Evolutionary conservation across 352 stramenopile species (phyloP).

Genomic region (Globisporangium uncinulatum): DNA sequence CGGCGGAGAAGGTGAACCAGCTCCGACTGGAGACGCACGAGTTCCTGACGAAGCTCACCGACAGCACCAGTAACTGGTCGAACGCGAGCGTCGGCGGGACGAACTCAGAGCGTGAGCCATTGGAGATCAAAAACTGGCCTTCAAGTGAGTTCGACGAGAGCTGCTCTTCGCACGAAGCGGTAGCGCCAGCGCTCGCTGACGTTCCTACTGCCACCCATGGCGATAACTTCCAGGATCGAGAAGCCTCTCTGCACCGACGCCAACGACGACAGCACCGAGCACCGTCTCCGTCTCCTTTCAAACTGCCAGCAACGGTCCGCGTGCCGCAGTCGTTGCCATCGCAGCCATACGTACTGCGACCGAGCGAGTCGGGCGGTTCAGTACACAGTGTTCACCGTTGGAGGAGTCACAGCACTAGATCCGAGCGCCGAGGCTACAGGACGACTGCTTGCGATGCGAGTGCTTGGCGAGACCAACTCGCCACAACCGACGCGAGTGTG

Average conservation of each 20-base stretch:
- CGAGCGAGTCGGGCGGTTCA: too few species aligned
- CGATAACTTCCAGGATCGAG: background rate
- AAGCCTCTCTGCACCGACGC: background rate
- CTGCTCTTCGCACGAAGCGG: background rate
- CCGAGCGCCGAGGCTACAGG: background rate
- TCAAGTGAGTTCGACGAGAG: background rate
- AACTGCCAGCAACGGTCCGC: too few species aligned
- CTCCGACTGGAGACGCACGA: conserved; percentile 7
- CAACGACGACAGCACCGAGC: background rate
- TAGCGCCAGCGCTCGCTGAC: background rate
- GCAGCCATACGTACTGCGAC: too few species aligned
- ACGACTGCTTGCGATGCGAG: conserved; percentile 9
- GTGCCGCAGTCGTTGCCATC: too few species aligned
- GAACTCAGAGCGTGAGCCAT: background rate
- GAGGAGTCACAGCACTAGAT: background rate
- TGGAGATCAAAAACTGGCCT: background rate
- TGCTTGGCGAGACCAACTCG: conserved; percentile 4
- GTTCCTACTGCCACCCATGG: background rate
- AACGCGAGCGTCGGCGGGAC: background rate
- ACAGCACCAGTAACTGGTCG: background rate
- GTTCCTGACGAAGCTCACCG: conserved; percentile 3
- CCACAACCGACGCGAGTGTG: background rate
- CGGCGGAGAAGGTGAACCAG: conserved; percentile 2
- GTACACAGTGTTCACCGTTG: background rate
- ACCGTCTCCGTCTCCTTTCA: too few species aligned